Conservation (phyloP, 495 filamentous ascomycete genomes). For the Hypoxylon cercidicola region DNA sequence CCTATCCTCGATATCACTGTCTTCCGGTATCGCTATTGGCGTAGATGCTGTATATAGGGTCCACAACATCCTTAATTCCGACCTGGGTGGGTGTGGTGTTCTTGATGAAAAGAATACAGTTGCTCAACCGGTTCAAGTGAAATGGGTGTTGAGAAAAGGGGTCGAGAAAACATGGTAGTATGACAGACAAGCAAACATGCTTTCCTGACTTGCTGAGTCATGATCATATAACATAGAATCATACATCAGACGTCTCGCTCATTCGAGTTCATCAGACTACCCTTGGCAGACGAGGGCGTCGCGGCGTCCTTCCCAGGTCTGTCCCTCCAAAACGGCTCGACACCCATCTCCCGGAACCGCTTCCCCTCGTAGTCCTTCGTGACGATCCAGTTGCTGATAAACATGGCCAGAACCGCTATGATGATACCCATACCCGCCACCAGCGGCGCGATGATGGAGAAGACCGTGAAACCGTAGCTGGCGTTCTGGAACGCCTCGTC, state of each 20-base stretch:
- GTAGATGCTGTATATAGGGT: slow-evolving; percentile 20
- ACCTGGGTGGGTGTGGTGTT: slow-evolving; percentile 18
- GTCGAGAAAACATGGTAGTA: too few relatives aligned
- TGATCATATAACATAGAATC: too few relatives aligned
- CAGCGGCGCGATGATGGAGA: slow-evolving; percentile 54
- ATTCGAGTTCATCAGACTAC: neutral
- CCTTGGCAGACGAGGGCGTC: neutral
- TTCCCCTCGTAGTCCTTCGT: slow-evolving; percentile 40
- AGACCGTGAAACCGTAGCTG: slow-evolving; percentile 65
- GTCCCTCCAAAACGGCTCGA: slow-evolving; percentile 40
- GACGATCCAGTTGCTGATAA: slow-evolving; percentile 41
- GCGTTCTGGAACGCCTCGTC: slow-evolving; percentile 57
- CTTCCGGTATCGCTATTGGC: neutral
- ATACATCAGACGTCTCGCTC: slow-evolving; percentile 18
- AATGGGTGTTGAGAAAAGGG: too few relatives aligned
- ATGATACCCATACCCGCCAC: slow-evolving; percentile 38
- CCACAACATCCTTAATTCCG: slow-evolving; percentile 25
- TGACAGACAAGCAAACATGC: too few relatives aligned
- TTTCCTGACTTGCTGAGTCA: too few relatives aligned
- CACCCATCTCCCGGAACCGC: slow-evolving; percentile 42
- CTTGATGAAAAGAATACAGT: slow-evolving; percentile 26
- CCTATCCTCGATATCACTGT: slow-evolving; percentile 7
- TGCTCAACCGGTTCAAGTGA: neutral
- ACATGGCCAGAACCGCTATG: slow-evolving; percentile 33
- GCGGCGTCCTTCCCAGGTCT: neutral